Conservation (phyloP, 768 basidiomycete species). For the Mycena vitilis region DNA sequence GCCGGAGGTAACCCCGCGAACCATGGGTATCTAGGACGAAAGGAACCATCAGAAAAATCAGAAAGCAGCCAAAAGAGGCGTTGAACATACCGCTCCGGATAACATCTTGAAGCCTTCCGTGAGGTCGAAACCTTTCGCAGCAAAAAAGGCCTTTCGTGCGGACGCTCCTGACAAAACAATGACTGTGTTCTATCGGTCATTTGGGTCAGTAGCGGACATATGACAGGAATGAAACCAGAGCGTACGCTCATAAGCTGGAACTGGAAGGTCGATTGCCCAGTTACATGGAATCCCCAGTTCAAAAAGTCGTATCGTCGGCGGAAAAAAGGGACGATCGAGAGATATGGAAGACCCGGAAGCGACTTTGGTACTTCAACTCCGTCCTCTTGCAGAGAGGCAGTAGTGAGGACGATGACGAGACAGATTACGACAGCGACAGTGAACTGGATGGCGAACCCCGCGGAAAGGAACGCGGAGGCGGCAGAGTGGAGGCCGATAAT, state of each 20-base stretch:
- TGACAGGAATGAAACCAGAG: conserved; percentile 21
- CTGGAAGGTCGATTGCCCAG: conserved; percentile 74
- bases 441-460: conserved; percentile 61
- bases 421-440: conserved; percentile 60
- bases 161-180: conserved; percentile 81
- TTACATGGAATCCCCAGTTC: conserved; percentile 75
- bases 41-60: conserved; percentile 16
- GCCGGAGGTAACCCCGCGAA: conserved; percentile 79
- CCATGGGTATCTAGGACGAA: conserved; percentile 72
- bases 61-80: conserved; percentile 33
- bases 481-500: conserved; percentile 62
- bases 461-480: conserved; percentile 61
- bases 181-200: conserved; percentile 68
- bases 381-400: conserved; percentile 60
- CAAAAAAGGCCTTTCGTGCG: conserved; percentile 76
- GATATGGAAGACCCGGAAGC: conserved; percentile 69
- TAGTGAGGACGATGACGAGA: conserved; percentile 58
- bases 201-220: conserved; percentile 35
- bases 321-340: conserved; percentile 76
- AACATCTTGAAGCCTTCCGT: conserved; percentile 85
- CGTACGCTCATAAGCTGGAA: conserved; percentile 74
- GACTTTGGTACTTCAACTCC: conserved; percentile 62
- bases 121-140: conserved; percentile 76
- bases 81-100: conserved; percentile 74
- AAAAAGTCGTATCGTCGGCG: conserved; percentile 77